Evolutionary conservation across 495 filamentous ascomycete genomes (phyloP).

Genomic region (Penicillium nucicola): DNA sequence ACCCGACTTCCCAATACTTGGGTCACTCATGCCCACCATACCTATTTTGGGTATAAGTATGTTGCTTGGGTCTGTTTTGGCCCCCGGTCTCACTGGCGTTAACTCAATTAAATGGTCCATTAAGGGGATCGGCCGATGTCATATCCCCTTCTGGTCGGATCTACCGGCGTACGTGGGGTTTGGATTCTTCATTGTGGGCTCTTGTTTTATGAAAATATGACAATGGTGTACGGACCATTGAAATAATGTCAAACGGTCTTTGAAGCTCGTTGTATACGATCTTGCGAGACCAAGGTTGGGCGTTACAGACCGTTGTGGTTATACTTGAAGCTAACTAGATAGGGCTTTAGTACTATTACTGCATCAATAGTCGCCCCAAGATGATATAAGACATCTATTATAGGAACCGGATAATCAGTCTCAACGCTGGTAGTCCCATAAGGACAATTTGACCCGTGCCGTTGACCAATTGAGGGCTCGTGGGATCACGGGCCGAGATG

Average conservation of each 20-base stretch:
- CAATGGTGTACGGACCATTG: not conserved
- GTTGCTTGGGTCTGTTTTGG: not conserved
- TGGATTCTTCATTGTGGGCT: not conserved
- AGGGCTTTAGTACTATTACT: too few relatives aligned
- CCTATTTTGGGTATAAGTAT: not conserved
- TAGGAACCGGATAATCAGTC: too few relatives aligned
- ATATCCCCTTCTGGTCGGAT: constrained; percentile 3
- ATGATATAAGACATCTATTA: too few relatives aligned
- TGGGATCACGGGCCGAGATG: constrained; percentile 1
- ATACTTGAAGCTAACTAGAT: too few relatives aligned
- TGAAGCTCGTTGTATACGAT: too few relatives aligned
- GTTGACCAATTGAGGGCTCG: not conserved
- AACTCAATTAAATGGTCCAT: constrained; percentile 20
- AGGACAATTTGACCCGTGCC: not conserved
- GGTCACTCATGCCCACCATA: not conserved
- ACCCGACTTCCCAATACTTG: constrained; percentile 2
- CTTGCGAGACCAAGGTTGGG: too few relatives aligned
- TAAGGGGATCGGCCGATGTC: constrained; percentile 15
- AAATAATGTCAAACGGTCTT: not conserved
- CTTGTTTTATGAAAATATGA: not conserved
- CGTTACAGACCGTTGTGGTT: too few relatives aligned
- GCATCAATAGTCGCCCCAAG: too few relatives aligned
- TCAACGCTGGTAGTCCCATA: too few relatives aligned
- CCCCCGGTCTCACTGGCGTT: constrained; percentile 14
- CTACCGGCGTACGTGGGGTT: constrained; percentile 3